Base-by-base conservation (phyloP, 2,329 filamentous ascomycete genomes). In the Penicillium sp. region DNA sequence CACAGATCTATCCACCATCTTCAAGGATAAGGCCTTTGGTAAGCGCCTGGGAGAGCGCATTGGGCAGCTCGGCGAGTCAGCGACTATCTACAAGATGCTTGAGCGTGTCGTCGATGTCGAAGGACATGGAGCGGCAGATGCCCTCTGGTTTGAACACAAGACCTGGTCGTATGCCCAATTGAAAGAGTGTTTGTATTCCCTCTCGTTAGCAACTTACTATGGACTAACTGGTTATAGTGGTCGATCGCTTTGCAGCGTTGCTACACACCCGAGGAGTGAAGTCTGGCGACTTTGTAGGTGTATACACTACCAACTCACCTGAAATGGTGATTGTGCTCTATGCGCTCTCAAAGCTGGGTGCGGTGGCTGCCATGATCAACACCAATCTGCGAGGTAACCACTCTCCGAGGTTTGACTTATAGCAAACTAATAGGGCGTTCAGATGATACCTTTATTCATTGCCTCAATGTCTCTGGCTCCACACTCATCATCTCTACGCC, bases 231-330 rank as follows among this genome's bases (percentile, higher is more conserved):
- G 6, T 11, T 27, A 4, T 49, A 73, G 72, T 73, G 52, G 70
- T 69, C 40, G 67, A 74, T 49, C 66, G 68, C 39, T 60, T 76
- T 44, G 72, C 73, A n/a, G 65, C 67, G 11, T 58, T 72, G 22
- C 57, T 76, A 22, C 64, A 69, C 41, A 55, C 53, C 4, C 62
- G 67, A 41, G 69, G 63, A 8, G 56, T 76, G 11, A 56, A 58
- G 23, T 43, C 63, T 0, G 68, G 69, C 2, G 72, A 75, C 47
- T 68, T 68, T 36, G 68, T 77, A 13, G 72, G 66, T 4, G 66
- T 76, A 1, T 77, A 74, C 58, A 73, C 68, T 39, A 71, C 66
- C 10, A 77, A 77, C 50, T 75, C 72, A 0, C 73, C 72, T 0
- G 74, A 76, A 51, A 75, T 76, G 71, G 64, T 75, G 1, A 62